Conservation (phyloP, 495 filamentous ascomycete genomes). For the Oleoguttula mirabilis region DNA sequence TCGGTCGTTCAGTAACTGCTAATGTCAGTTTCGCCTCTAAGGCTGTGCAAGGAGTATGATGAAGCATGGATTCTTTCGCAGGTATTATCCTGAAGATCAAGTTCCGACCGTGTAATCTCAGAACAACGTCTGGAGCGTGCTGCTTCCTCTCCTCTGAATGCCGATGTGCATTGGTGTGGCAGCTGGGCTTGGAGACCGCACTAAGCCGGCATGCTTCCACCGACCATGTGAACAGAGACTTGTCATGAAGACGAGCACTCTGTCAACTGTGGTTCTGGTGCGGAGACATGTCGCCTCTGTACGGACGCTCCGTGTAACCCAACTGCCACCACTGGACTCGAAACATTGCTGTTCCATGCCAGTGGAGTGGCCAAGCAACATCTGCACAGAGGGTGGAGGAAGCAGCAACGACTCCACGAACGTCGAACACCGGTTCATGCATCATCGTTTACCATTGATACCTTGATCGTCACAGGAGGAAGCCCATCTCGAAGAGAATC, state of each 20-base stretch:
- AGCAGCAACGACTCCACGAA: not conserved
- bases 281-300: not conserved
- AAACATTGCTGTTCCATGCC: conserved; percentile 1
- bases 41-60: conserved; percentile 2
- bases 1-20: conserved; percentile 18
- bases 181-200: too few species aligned
- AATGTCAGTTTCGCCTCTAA: conserved; percentile 24
- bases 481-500: conserved; percentile 4
- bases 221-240: too few species aligned
- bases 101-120: conserved; percentile 95
- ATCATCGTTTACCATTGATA: conserved; percentile 12
- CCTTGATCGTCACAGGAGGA: conserved; percentile 1
- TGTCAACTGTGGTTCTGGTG: not conserved
- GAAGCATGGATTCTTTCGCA: conserved; percentile 91
- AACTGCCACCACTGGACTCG: too few species aligned
- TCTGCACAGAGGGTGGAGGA: conserved; percentile 3
- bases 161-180: too few species aligned
- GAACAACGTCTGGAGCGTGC: conserved; percentile 41
- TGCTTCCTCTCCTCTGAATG: conserved; percentile 9
- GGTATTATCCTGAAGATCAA: conserved; percentile 99
- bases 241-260: not conserved
- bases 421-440: conserved; percentile 15
- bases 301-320: not conserved
- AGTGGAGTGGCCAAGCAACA: too few species aligned
- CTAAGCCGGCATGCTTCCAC: too few species aligned